These are phyloP conservation scores for Ensete glaucum DNA, from an alignment of 176 grass and related monocot genomes.

Conservation along the genomic window DNA sequence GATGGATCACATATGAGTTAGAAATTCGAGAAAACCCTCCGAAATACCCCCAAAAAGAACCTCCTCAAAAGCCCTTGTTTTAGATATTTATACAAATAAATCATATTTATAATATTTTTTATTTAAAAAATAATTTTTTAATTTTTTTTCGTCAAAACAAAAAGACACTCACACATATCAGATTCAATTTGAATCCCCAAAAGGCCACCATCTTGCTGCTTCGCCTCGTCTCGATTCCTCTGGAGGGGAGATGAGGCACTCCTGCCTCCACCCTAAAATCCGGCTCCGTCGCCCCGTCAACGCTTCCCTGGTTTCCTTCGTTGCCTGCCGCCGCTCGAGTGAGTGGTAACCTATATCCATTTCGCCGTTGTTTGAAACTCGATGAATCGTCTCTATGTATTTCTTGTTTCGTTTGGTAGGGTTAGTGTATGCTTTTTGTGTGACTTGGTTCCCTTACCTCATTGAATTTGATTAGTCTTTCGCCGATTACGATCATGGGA, in stretches of 20 bases:
- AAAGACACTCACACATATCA: not conserved
- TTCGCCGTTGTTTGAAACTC: not conserved
- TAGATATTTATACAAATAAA: too few relatives aligned
- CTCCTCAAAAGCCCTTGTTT: too few relatives aligned
- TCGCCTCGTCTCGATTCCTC: not conserved
- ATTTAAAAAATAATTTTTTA: too few relatives aligned
- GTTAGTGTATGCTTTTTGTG: not conserved
- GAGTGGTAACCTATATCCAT: not conserved
- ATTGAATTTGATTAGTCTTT: not conserved
- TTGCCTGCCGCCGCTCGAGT: slow-evolving; percentile 6
- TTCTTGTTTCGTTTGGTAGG: not conserved
- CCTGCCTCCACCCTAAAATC: slow-evolving; percentile 9
- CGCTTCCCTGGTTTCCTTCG: not conserved
- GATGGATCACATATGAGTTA: too few relatives aligned
- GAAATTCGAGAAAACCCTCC: too few relatives aligned
- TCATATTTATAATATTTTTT: too few relatives aligned
- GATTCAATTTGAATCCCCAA: slow-evolving; percentile 3
- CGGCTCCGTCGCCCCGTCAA: slow-evolving; percentile 8
- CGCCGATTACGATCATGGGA: not conserved
- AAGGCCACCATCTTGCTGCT: not conserved
- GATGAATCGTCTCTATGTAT: not conserved
- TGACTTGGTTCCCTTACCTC: not conserved
- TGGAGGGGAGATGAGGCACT: slow-evolving; percentile 11
- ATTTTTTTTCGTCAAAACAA: too few relatives aligned
- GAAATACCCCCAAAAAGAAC: too few relatives aligned